Base-by-base conservation (phyloP, 2,329 filamentous ascomycete genomes). In the Venturiaceae sp. region DNA sequence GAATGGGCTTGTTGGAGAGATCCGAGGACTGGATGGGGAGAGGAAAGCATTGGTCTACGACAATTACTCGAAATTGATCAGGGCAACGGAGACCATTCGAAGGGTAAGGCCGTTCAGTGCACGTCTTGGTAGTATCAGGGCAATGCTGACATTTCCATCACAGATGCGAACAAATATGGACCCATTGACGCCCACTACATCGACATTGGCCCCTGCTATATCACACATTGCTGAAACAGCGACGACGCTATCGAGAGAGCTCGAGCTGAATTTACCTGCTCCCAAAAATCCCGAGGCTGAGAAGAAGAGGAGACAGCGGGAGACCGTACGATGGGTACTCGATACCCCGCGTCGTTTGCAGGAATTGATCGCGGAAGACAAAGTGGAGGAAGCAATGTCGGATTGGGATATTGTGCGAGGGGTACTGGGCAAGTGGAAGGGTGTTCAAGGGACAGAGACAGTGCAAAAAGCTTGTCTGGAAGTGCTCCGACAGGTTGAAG, bases 31-130 rank as follows among this genome's bases (percentile, higher is more conserved):
- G 19, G 94, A 97, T 67, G 92, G 92, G 26, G 94, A 99, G 79
- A 88, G 94, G 72, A 99, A 99, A 75, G 92, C 92, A 1, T 75
- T 99, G 62, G 94, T 99, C 4, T 99, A 99, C 71, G 92, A 99
- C 71, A 99, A 99, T 70, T 99, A 97, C 72, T 94, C 88, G 65
- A 97, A 97, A 74, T 75, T 99, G 64, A 96, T 99, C 64, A 83
- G 87, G n/a, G 94, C 94, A 1, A 96, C 95, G 11, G 92, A 96
- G 72, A 97, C 92, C 3, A 99, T 99, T 67, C 83, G 88, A 54
- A 90, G 89, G 75, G 83, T 83, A 64, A 23, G 71, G 1, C 34
- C 14, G 13, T 54, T 46, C 3, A 34, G 9, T n/a, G 44, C 11
- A 30, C 14, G 14, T 16, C 28, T 23, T 23, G 6, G 44, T 28